Evolutionary conservation across 2,329 filamentous ascomycete genomes (phyloP).

Genomic region (Ceratocystis huliohia): DNA sequence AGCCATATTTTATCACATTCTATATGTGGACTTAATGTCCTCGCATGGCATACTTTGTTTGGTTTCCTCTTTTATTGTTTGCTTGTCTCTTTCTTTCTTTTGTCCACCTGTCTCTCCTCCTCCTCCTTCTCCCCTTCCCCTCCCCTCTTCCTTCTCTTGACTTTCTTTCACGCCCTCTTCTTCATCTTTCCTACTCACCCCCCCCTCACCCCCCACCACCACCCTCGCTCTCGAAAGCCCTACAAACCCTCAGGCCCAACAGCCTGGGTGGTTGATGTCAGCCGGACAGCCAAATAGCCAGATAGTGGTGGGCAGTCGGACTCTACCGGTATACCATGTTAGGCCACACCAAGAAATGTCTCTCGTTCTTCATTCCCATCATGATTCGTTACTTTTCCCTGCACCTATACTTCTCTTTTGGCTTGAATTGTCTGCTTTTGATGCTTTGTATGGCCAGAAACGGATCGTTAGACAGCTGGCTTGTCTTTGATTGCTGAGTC

Average conservation of each 20-base stretch:
- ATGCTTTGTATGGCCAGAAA: neutral
- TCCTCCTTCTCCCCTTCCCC: neutral
- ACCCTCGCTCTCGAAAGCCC: neutral
- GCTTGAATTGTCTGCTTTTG: neutral
- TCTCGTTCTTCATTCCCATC: neutral
- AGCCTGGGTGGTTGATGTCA: constrained; percentile 1
- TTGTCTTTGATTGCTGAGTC: constrained; percentile 3
- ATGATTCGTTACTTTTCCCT: neutral
- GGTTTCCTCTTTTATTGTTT: constrained; percentile 4
- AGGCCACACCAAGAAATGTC: neutral
- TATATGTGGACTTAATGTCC: neutral
- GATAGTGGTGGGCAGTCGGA: neutral
- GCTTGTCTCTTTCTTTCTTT: neutral
- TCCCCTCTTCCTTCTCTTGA: neutral
- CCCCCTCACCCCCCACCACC: neutral
- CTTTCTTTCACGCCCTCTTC: no score
- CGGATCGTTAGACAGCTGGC: neutral
- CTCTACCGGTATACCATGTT: neutral
- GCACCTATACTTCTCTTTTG: neutral
- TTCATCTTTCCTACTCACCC: neutral
- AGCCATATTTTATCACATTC: neutral
- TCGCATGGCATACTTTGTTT: neutral
- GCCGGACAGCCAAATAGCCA: neutral
- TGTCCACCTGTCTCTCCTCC: constrained; percentile 5
- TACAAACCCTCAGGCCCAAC: constrained; percentile 3